Conservation (phyloP, 345 rosid species). For the Eucalyptus sp. region DNA sequence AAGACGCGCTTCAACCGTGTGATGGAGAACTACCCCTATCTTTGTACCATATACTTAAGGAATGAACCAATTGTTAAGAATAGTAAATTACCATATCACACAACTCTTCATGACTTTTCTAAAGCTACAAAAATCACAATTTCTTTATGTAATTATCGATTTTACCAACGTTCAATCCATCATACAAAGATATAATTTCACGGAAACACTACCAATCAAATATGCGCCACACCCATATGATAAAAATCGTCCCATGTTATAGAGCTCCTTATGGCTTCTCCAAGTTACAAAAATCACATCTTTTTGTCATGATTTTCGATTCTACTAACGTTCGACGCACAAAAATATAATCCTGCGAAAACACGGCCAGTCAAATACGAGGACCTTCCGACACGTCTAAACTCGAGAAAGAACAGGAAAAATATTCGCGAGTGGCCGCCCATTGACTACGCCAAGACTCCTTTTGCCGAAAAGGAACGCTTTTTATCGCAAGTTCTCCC, state of each 20-base stretch:
- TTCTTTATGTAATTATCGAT: no score
- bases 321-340: rapidly evolving
- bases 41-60: no score
- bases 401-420: background rate
- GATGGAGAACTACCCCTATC: no score
- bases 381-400: background rate
- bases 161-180: background rate
- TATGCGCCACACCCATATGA: background rate
- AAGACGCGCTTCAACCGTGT: rapidly evolving
- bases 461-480: background rate
- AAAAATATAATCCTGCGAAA: background rate
- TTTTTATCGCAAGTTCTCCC: background rate
- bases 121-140: no score
- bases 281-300: no score
- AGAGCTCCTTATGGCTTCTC: no score
- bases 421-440: background rate
- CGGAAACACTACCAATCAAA: no score
- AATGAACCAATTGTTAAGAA: no score
- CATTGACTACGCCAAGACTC: background rate
- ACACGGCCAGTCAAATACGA: background rate
- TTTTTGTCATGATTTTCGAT: background rate
- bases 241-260: no score
- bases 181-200: no score
- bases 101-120: no score
- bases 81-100: no score